These are phyloP conservation scores for Gossypium ekmanianum DNA, from an alignment of 345 rosid genomes.

Conservation along the genomic window DNA sequence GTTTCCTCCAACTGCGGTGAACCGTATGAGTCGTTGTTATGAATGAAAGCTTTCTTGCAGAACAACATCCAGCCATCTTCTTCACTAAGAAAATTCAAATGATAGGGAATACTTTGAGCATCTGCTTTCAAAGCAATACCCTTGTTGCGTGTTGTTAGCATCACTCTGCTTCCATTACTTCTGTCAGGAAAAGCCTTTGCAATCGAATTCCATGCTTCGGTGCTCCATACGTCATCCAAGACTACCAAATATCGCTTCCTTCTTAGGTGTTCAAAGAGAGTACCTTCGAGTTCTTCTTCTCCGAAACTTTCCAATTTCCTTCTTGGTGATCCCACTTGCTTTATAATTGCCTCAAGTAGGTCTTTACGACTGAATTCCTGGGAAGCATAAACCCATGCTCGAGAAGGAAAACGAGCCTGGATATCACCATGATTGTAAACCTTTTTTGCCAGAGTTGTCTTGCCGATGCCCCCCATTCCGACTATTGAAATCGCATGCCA, in stretches of 20 bases:
- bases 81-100: constrained; percentile 16
- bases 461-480: constrained; percentile 31
- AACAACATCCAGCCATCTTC: constrained; percentile 29
- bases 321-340: constrained; percentile 14
- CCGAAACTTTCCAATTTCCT: constrained; percentile 5
- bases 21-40: not conserved
- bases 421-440: constrained; percentile 22
- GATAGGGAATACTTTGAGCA: constrained; percentile 12
- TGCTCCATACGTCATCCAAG: constrained; percentile 30
- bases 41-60: constrained; percentile 20
- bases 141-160: constrained; percentile 24
- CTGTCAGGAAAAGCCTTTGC: constrained; percentile 21
- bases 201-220: constrained; percentile 21
- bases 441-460: constrained; percentile 30
- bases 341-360: constrained; percentile 20
- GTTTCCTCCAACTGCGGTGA: constrained; percentile 24
- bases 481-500: constrained; percentile 27
- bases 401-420: constrained; percentile 19
- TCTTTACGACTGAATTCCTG: constrained; percentile 17
- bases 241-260: constrained; percentile 22
- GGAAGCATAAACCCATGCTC: constrained; percentile 28
- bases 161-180: constrained; percentile 25
- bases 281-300: constrained; percentile 23
- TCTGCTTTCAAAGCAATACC: constrained; percentile 22
- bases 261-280: constrained; percentile 15